These are phyloP conservation scores for Aphanomyces astaci DNA, from an alignment of 352 stramenopile species.

Conservation along the genomic window DNA sequence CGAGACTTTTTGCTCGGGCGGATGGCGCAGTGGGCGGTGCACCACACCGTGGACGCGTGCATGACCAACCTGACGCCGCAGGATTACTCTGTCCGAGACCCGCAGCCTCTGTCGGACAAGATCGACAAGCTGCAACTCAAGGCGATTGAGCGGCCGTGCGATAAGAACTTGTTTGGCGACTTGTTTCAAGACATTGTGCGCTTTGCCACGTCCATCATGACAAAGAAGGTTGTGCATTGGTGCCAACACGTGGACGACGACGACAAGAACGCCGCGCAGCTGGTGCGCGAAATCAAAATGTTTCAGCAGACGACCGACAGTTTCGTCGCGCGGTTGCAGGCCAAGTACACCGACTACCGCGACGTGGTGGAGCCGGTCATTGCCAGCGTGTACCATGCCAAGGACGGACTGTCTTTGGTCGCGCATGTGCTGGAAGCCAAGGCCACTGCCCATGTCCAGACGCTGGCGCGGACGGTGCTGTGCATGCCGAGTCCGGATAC, in stretches of 20 bases:
- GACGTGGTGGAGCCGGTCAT: conserved; percentile 80
- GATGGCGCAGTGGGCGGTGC: conserved; percentile 61
- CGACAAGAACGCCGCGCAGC: conserved; percentile 24
- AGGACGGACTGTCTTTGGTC: conserved; percentile 77
- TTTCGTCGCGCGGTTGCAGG: conserved; percentile 52
- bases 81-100: neutral
- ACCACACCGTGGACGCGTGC: conserved; percentile 46
- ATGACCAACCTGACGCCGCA: conserved; percentile 48
- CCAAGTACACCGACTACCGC: conserved; percentile 68
- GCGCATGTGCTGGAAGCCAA: conserved; percentile 19
- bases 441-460: conserved; percentile 10
- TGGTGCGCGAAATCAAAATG: conserved; percentile 80
- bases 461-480: conserved; percentile 14
- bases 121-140: conserved; percentile 9
- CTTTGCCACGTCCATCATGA: conserved; percentile 21
- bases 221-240: conserved; percentile 10
- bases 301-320: conserved; percentile 84
- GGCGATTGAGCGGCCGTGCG: conserved; percentile 18
- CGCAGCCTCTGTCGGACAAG: neutral
- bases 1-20: conserved; percentile 87
- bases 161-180: conserved; percentile 1
- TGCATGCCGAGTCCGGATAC: conserved; percentile 4
- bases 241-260: neutral
- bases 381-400: conserved; percentile 69
- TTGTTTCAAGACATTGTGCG: conserved; percentile 22